Percentiles rank a stretch among this genome's conserved stretches.
Evolutionary conservation across 2,329 filamentous ascomycete genomes (phyloP).

Genomic region (Aspergillus aculeatus): DNA sequence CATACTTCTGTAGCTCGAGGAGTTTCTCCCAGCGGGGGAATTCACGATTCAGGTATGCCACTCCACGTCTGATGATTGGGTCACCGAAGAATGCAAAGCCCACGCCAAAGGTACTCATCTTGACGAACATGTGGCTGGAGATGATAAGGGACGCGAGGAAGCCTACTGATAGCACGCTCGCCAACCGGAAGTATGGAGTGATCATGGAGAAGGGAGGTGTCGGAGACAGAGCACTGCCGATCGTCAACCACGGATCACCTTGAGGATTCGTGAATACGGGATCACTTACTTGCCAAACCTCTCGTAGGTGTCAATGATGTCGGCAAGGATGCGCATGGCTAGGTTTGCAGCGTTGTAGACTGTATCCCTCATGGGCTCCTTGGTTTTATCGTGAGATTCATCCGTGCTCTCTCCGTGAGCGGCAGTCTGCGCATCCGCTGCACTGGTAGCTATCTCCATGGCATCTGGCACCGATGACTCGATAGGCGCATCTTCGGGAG

Average conservation of each 20-base stretch:
- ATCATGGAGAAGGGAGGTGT: slow-evolving; percentile 61
- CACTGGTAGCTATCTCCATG: slow-evolving; percentile 54
- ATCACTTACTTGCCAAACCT: slow-evolving; percentile 57
- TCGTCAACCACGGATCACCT: background rate
- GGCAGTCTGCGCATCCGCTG: slow-evolving; percentile 55
- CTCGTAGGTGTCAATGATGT: slow-evolving; percentile 63
- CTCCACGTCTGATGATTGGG: slow-evolving; percentile 63
- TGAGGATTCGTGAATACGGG: background rate
- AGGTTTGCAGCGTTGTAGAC: slow-evolving; percentile 76
- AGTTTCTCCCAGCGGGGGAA: slow-evolving; percentile 74
- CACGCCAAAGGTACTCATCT: slow-evolving; percentile 63
- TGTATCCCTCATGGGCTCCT: slow-evolving; percentile 71
- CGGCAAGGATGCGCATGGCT: slow-evolving; percentile 64
- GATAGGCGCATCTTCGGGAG: slow-evolving; percentile 53
- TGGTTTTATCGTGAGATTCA: slow-evolving; percentile 68
- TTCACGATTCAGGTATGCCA: slow-evolving; percentile 49
- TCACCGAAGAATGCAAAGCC: slow-evolving; percentile 80
- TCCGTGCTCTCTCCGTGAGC: slow-evolving; percentile 52
- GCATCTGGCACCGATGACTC: slow-evolving; percentile 62
- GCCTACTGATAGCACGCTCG: slow-evolving; percentile 52
- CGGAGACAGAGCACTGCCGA: slow-evolving; percentile 57
- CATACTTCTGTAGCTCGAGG: slow-evolving; percentile 65
- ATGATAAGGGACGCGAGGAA: slow-evolving; percentile 55
- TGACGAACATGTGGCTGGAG: slow-evolving; percentile 61
- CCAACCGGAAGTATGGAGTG: slow-evolving; percentile 56